phyloP scores from a whole-genome alignment of 108 stramenopile genomes.

The Pseudonitzschia pungens region DNA sequence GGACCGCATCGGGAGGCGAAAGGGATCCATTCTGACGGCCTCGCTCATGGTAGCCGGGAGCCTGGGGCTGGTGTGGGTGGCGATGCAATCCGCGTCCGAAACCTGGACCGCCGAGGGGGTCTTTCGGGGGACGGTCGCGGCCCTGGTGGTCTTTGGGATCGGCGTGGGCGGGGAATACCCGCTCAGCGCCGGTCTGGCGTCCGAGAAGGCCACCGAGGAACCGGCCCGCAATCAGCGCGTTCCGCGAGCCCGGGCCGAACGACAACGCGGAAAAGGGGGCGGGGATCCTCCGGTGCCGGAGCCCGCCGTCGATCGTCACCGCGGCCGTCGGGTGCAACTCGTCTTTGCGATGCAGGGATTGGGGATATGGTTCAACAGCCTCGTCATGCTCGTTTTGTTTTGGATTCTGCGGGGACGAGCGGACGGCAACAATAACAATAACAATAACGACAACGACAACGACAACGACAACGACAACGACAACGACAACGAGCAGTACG shows the following conservation, averaged over 20 bases:
- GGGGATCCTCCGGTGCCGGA: too few relatives aligned
- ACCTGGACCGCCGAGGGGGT: constrained; percentile 9
- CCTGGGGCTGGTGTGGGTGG: not conserved
- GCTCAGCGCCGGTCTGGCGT: constrained; percentile 51
- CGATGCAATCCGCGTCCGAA: not conserved
- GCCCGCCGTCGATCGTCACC: not conserved
- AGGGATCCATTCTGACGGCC: constrained; percentile 60
- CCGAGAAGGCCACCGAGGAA: constrained; percentile 49
- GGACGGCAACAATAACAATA: constrained; percentile 6
- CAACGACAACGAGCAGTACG: constrained; percentile 20
- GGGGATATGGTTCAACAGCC: constrained; percentile 65
- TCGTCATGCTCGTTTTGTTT: constrained; percentile 47
- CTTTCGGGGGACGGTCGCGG: constrained; percentile 38
- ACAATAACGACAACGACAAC: constrained; percentile 22
- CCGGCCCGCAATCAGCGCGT: too few relatives aligned
- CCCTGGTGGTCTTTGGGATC: constrained; percentile 64
- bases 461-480: constrained; percentile 23
- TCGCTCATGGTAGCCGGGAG: constrained; percentile 41
- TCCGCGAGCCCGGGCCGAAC: too few relatives aligned
- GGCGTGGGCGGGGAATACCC: constrained; percentile 84
- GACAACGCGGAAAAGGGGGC: too few relatives aligned
- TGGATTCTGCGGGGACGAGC: constrained; percentile 22
- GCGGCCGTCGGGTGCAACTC: constrained; percentile 60
- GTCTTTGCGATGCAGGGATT: constrained; percentile 79
- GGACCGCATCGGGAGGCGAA: constrained; percentile 53